phyloP scores from a whole-genome alignment of 179 eudicot genomes.

The Carnegiea gigantea region DNA sequence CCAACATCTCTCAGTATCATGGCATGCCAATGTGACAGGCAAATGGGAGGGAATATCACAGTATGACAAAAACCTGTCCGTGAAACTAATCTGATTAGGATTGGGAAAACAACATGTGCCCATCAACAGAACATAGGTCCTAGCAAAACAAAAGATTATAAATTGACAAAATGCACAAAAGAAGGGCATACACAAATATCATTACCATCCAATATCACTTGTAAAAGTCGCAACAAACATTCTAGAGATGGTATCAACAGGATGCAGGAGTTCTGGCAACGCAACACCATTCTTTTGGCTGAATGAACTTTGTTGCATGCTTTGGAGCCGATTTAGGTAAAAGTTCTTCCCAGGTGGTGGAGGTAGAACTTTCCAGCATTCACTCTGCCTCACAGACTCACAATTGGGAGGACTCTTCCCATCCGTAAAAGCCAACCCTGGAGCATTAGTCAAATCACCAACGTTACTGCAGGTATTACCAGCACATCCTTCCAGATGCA shows the following conservation, averaged over 20 bases:
- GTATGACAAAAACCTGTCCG: slow-evolving; percentile 71
- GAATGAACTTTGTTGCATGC: slow-evolving; percentile 37
- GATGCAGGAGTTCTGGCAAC: slow-evolving; percentile 76
- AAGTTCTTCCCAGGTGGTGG: slow-evolving; percentile 76
- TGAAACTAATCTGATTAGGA: slow-evolving; percentile 11
- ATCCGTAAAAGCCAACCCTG: slow-evolving; percentile 18
- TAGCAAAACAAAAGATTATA: background rate
- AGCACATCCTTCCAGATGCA: slow-evolving; percentile 8
- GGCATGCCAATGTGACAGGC: slow-evolving; percentile 84
- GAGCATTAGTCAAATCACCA: slow-evolving; percentile 4
- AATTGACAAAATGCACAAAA: background rate
- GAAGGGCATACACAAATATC: slow-evolving; percentile 1
- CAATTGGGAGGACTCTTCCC: slow-evolving; percentile 17
- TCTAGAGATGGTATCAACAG: slow-evolving; percentile 57
- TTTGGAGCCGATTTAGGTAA: slow-evolving; percentile 62
- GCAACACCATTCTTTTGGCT: slow-evolving; percentile 49
- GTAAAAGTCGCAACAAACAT: slow-evolving; percentile 90
- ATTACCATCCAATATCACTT: slow-evolving; percentile 74
- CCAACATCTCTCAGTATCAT: slow-evolving; percentile 82
- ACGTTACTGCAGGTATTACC: slow-evolving; percentile 10
- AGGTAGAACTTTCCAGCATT: slow-evolving; percentile 29
- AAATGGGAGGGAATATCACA: slow-evolving; percentile 73
- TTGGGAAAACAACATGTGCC: slow-evolving; percentile 11
- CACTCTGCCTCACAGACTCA: slow-evolving; percentile 22
- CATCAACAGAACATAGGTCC: background rate